Conservation (phyloP, 768 basidiomycete species). For the Kwoniella sp. region DNA sequence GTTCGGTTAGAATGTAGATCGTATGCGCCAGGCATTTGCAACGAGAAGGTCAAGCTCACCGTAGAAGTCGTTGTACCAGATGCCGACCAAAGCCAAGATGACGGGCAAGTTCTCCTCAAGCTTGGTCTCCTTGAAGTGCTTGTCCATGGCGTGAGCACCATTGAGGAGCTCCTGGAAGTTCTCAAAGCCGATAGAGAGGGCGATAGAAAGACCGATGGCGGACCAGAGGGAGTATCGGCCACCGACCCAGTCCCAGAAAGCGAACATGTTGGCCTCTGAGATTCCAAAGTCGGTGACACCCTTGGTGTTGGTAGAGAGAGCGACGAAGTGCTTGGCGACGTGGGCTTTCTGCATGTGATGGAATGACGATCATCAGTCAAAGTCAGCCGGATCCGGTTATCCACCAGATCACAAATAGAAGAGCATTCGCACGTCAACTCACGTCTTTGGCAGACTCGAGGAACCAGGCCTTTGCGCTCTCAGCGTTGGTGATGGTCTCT, state of each 20-base stretch:
- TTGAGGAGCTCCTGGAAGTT: slow-evolving; percentile 86
- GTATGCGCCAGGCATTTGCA: background rate
- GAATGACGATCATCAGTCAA: background rate
- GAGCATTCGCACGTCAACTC: slow-evolving; percentile 29
- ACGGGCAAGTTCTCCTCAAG: slow-evolving; percentile 91
- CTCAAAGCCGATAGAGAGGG: slow-evolving; percentile 87
- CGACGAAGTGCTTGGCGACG: slow-evolving; percentile 98
- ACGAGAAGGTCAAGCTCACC: slow-evolving; percentile 56
- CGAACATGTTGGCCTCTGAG: slow-evolving; percentile 90
- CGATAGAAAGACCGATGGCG: slow-evolving; percentile 94
- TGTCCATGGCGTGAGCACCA: slow-evolving; percentile 97
- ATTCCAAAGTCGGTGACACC: slow-evolving; percentile 95
- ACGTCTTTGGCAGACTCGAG: slow-evolving; percentile 73
- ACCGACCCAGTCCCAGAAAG: slow-evolving; percentile 99
- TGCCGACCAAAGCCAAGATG: slow-evolving; percentile 80
- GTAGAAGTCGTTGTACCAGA: slow-evolving; percentile 99
- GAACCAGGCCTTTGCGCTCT: slow-evolving; percentile 94
- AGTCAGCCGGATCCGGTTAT: background rate
- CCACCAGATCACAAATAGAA: too few relatives aligned
- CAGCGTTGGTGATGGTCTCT: slow-evolving; percentile 99
- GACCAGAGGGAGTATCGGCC: slow-evolving; percentile 98
- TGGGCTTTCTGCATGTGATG: slow-evolving; percentile 64
- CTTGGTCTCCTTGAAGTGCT: slow-evolving; percentile 87
- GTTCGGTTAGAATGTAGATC: background rate
- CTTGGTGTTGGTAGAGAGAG: slow-evolving; percentile 92